These are phyloP conservation scores for Mallotus repandus DNA, from an alignment of 441 rosid species.

Conservation along the genomic window DNA sequence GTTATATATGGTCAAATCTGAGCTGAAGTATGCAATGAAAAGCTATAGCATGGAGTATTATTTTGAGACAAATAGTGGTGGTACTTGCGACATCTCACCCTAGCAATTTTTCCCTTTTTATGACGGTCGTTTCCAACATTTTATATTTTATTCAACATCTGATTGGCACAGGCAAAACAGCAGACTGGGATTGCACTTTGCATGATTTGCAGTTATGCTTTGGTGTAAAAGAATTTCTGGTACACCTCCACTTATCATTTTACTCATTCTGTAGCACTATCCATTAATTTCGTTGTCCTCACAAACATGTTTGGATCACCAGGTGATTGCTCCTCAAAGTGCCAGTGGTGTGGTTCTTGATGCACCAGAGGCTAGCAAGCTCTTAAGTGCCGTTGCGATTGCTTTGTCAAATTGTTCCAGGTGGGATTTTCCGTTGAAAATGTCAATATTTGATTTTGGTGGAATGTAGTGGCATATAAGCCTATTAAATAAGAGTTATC, in stretches of 20 bases:
- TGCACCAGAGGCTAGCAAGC: conserved; percentile 95
- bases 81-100: conserved; percentile 36
- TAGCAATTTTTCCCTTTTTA: background rate
- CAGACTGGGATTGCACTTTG: conserved; percentile 57
- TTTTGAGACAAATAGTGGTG: conserved; percentile 51
- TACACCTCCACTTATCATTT: conserved; percentile 31
- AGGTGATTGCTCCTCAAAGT: conserved; percentile 97
- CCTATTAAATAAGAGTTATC: background rate
- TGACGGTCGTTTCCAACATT: conserved; percentile 17
- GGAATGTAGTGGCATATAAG: background rate
- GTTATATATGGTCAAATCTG: conserved; percentile 67
- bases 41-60: conserved; percentile 90
- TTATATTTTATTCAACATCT: conserved; percentile 32
- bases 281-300: conserved; percentile 15
- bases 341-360: conserved; percentile 97
- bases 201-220: conserved; percentile 97
- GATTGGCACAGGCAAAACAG: conserved; percentile 54
- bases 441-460: conserved; percentile 5
- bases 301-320: conserved; percentile 26
- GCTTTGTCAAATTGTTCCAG: conserved; percentile 93
- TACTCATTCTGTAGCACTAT: conserved; percentile 10
- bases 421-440: conserved; percentile 44
- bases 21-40: conserved; percentile 67
- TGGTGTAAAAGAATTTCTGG: conserved; percentile 96
- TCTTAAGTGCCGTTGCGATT: conserved; percentile 89